Base-by-base conservation (phyloP, 2,329 filamentous ascomycete species). In the Arthrobotrys sphaeroides region DNA sequence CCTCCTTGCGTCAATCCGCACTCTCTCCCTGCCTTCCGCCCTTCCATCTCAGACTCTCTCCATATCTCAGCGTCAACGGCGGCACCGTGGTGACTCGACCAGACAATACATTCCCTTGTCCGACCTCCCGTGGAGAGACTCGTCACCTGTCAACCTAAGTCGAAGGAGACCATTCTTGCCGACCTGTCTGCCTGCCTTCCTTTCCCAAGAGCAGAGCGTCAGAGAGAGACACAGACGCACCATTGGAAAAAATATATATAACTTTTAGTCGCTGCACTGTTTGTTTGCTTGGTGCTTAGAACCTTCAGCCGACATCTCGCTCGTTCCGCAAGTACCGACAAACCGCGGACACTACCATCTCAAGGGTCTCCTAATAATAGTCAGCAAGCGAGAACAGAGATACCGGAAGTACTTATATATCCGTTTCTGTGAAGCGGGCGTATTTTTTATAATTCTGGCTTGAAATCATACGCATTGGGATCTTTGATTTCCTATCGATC, bases 401-500 rank as follows among this genome's bases (percentile, higher is more conserved):
- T 55, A 16, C 31, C 28, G n/a, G n/a, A 55, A 75, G 47, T 49
- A 36, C 16, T 24, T 24, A 55, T 42, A 57, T 57, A 74, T 55
- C 64, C 72, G 72, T 75, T 75, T 75, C 72, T 69, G 72, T 49
- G 72, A 75, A 75, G 59, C 72, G 72, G 64, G 51, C 18, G 31
- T 55, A 55, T 51, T 61, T 67, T 55, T 65, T 69, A 55, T 55
- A 55, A 42, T 60, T 51, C 64, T 59, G 64, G 72, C 40, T 62
- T 43, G 69, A 43, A 53, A 45, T 57, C 42, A 57, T 31, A 68
- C 57, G 33, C 28, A 68, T 69, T 45, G 64, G 59, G 24, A 43
- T 51, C 65, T 31, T 57, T 40, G 45, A 65, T 65, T 51, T 12
- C 16, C 64, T 65, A 59, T 75, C 55, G 55, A 43, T 62, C 66